Conservation (phyloP, 768 basidiomycete genomes). For the Rhodotorula taiwanensis region DNA sequence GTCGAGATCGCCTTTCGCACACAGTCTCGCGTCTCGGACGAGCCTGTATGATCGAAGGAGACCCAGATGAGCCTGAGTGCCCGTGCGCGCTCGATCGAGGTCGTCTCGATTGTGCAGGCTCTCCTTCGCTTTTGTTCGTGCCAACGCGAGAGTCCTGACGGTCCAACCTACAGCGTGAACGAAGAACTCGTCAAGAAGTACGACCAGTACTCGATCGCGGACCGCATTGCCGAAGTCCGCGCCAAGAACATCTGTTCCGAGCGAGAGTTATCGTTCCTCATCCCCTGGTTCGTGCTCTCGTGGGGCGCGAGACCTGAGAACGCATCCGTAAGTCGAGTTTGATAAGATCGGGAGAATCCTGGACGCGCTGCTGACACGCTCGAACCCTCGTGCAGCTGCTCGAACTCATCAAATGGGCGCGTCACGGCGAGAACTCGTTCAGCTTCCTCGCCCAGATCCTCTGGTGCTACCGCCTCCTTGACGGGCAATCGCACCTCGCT, state of each 20-base stretch:
- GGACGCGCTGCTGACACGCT: background rate
- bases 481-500: constrained; percentile 12
- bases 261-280: constrained; percentile 2
- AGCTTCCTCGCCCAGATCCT: background rate
- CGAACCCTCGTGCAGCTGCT: background rate
- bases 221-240: constrained; percentile 12
- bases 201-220: constrained; percentile 4
- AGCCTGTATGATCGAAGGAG: too few species aligned
- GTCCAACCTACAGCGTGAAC: constrained; percentile 1
- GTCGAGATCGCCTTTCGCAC: too few species aligned
- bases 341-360: too few species aligned
- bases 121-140: too few species aligned
- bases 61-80: too few species aligned
- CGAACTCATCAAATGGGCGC: constrained; percentile 6
- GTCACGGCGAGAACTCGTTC: constrained; percentile 7
- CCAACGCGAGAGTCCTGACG: too few species aligned
- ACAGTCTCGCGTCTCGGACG: too few species aligned
- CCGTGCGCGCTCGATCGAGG: too few species aligned
- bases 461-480: constrained; percentile 1
- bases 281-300: constrained; percentile 4
- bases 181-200: constrained; percentile 2
- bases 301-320: background rate
- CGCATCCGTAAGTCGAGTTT: background rate
- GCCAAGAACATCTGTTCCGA: constrained; percentile 6
- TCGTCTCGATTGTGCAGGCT: too few species aligned